Base-by-base conservation (phyloP, 2,329 filamentous ascomycete genomes). In the Alternaria brassicae region DNA sequence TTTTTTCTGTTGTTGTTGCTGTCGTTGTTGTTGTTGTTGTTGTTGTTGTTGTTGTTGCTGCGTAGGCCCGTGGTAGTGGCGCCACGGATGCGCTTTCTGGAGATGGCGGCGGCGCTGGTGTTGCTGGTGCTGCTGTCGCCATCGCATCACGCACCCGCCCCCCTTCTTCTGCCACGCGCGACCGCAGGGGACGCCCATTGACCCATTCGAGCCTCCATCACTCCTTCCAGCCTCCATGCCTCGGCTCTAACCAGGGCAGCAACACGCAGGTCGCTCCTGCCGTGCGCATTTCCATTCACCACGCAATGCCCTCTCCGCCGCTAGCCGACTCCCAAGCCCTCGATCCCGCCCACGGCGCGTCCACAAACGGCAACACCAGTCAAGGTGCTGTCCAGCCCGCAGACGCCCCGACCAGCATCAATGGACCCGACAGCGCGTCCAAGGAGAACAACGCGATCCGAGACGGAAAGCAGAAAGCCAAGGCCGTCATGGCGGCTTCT, bases 391-490 rank as follows among this genome's bases (percentile, higher is more conserved):
- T 74, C 62, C 75, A 77, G 56, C 71, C 68, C 50, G 70, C 72
- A 62, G 64, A 72, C 59, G 67, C 66, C 54, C 63, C 71, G 25
- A 49, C 69, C 39, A 58, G 54, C 58, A 63, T 66, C 59, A 67
- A 74, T 65, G 69, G 69, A 56, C 60, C 63, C 50, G 67, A 69
- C 48, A 56, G 64, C 62, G 63, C 75, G 63, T 65, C 69, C 37
- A 65, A 66, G 51, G 74, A 75, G 32, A 73, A 71, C 66, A 81
- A 84, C 75, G 74, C 79, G 53, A 86, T 88, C 56, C 80, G 81
- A 53, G 84, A 86, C 73, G 84, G 83, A 53, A 88, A 88, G 69
- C 83, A 87, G 70, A 85, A 83, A 72, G 85, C 85, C 47, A 86
- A 85, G 74, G 84, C 85, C 37, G 80, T 86, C 52, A 80, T 88